Base-by-base conservation (phyloP, 495 filamentous ascomycete genomes). In the Cetradonia linearis region DNA sequence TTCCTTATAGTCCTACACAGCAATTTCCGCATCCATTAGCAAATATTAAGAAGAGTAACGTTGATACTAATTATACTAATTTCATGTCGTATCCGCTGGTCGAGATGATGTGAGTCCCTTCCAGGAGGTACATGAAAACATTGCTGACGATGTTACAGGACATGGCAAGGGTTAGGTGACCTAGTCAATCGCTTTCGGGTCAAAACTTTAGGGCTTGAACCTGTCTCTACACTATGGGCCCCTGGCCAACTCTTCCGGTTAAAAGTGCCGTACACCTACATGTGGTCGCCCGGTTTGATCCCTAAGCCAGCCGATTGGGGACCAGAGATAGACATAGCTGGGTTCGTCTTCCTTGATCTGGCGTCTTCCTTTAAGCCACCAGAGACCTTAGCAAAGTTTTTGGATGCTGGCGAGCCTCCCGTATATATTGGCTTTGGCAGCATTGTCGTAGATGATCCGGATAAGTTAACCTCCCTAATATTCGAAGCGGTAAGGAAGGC, bases 1-100 rank as follows among this genome's bases (percentile, higher is more conserved):
- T 86, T 60, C 83, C 83, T n/a, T 86, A 83, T 63, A 84, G 79
- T 10, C 81, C 83, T 0, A 89, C 86, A 0, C 78, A 78, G 58
- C 77, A 80, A 7, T 88, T 89, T 62, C 84, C 86, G 2, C 86
- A 89, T 64, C 86, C 86, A 4, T 71, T 89, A 31, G 86, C 86
- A 37, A 87, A 83, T 63, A 81, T 88, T 50, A 80, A 81, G 57
- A 79, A 76, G 40, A 76, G 75, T 16, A 84, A 86, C 65, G 77
- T 83, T 3, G 79, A 83, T 58, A 73, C 77, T 59, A 69, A 73
- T 54, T 84, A 83, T 60, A 81, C 83, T 7, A 90, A 89, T 72
- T 87, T 88, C 63, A 81, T 89, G 56, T 81, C 79, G 11, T 90
- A 89, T 66, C 81, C 85, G 1, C 72, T 89, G 38, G 85, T 86